Evolutionary conservation across 2,329 filamentous ascomycete genomes (phyloP), one percentile per base, ranked within the genome.

Genomic region (Fusarium siculi): DNA sequence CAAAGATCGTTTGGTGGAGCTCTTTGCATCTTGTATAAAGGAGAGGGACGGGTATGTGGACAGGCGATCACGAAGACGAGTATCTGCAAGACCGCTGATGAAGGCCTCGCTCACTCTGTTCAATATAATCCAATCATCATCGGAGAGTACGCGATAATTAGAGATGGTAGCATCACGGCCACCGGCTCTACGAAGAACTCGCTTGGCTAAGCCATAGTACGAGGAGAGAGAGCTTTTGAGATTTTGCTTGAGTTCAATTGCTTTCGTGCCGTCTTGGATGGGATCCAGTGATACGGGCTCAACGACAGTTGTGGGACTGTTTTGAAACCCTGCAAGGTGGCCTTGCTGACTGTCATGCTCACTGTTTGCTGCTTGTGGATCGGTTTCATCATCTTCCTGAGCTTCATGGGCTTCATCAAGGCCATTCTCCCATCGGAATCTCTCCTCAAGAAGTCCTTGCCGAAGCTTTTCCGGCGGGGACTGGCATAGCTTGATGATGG

Each of bases 401-500:
- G 71, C 73, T 7, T 79, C 78, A 8, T 81, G 80, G 9, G 78
- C 74, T 5, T 85, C 85, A 7, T 80, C 84, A 55, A 82, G 84
- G 49, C 85, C 89, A 49, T 82, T 87, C 72, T 96, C 93, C 93
- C 93, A 96, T 77, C 91, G 93, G 47, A 85, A 82, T 11, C 93
- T 88, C 76, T 93, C 92, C 39, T 90, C 87, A 9, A 88, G 78
- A 9, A 97, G 85, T 63, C 89, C 90, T 15, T 84, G 79, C 19
- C 87, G 87, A 3, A 97, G 85, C 63, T 87, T 85, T 4, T 87
- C 81, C 0, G 88, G 86, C 5, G 94, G 94, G 46, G 84, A 88
- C 79, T 96, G 88, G 77, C 94, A 97, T 21, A 97, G 87, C 79
- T 97, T 96, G 79, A 97, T 92, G 73, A 97, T 97, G 0, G 95